Base-by-base conservation (phyloP, 2,329 filamentous ascomycete genomes). In the Lachnellula cervina region DNA sequence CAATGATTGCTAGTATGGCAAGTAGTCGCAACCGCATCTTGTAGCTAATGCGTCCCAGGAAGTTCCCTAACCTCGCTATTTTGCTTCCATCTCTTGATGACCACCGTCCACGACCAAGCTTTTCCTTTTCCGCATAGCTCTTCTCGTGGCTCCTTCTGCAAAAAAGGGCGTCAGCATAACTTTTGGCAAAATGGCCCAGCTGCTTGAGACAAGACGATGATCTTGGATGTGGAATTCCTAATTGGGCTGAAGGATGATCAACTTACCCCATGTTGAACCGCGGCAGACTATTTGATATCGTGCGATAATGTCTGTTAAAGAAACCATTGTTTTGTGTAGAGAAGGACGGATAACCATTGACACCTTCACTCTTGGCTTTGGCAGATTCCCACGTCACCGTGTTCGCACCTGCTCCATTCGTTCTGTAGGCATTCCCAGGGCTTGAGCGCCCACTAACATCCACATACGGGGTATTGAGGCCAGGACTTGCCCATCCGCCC, bases 401-500 rank as follows among this genome's bases (percentile, higher is more conserved):
- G 52, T 77, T 78, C 58, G 80, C 80, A 70, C 79, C 82, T 55
- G 76, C 66, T 51, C 77, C 77, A 64, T 47, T 47, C 21, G 14
- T 23, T 47, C 74, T 68, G 72, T 79, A 72, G 66, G 73, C 70
- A 73, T 62, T 62, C 7, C 56, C 75, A 64, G 89, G 87, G 69
- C 85, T 90, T 38, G 83, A 83, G 63, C 82, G 80, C 59, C 87
- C 87, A 70, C 87, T 89, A 56, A 76, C 72, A 52, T 67, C 67
- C 54, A 74, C 73, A 64, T 74, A 77, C 62, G 83, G 84, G 58
- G 88, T 84, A 68, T 83, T 87, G 69, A 90, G 80, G 61, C 86
- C 89, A 54, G 88, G 90, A 73, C 87, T 94, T 55, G 89, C 84
- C 92, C 93, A 97, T 65, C 91, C 91, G 69, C 90, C 90, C 66